Base-by-base conservation (phyloP, 1,139 yeast genomes). In the Kurtzmaniella quercitrusa region DNA sequence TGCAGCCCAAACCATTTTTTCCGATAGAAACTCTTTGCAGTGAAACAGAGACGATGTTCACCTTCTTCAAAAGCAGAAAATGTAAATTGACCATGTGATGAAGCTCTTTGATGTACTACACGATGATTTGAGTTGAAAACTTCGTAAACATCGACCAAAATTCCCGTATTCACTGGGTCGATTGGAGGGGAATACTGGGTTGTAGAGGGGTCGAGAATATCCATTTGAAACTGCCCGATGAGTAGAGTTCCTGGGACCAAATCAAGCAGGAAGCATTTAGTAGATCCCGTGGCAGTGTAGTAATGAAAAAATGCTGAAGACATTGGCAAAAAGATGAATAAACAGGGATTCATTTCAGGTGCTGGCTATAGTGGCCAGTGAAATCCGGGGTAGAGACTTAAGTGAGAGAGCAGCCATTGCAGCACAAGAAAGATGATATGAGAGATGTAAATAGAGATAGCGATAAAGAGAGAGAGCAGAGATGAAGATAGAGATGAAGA, bases 21-120 rank as follows among this genome's bases (percentile, higher is more conserved):
- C 14, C 46, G 50, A 40, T 47, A 51, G 44, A 76, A 76, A 33
- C 79, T 71, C 50, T 79, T 75, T 3, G 89, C 85, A 46, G 82
- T 80, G 54, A 84, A 70, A 63, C 94, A 85, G 41, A 85, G 74
- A 54, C 78, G 68, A 65, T 85, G 93, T 56, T 82, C 87, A 38
- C 94, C 94, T 31, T 81, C 70, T 41, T 81, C 89, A 41, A 80
- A 67, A 1, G 91, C 84, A 25, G 81, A 77, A 63, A 82, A 84
- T 17, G 85, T 77, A 62, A 84, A 82, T 50, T 80, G 82, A 33
- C 89, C 87, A 23, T 65, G 61, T 23, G 86, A 68, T 6, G 73
- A 59, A 14, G 82, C 80, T 56, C 75, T 77, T 60, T 82, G 89
- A 56, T 80, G 77, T 39, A 81, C 81, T 39, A 85, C 86, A 45